A percentile compares a stretch with the other conserved stretches of the same genome.
Evolutionary conservation across 2,329 filamentous ascomycete species (phyloP).

Genomic region (Trichophyton benhamiae): DNA sequence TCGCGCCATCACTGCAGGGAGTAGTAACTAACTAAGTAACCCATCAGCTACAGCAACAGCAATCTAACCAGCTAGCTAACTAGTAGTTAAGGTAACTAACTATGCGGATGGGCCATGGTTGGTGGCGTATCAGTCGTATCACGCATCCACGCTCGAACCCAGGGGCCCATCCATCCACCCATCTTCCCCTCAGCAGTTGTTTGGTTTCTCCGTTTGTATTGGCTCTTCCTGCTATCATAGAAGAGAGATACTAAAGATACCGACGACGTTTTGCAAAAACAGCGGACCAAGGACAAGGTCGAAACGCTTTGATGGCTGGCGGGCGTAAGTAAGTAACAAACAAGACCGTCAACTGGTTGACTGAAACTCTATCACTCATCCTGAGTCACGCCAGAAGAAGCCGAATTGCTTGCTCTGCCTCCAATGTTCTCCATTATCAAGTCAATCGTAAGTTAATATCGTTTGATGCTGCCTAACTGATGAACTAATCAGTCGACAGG

Average conservation of each 20-base stretch:
- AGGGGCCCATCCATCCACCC: not conserved
- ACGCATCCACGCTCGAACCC: slow-evolving; percentile 2
- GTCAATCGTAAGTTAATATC: not conserved
- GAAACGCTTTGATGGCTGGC: not conserved
- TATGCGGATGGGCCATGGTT: not conserved
- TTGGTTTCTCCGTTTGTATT: not conserved
- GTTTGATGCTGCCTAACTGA: not conserved
- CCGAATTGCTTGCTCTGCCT: not conserved
- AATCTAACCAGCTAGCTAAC: not conserved
- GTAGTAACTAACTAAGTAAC: too few relatives aligned
- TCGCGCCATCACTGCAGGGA: not conserved
- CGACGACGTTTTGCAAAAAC: not conserved
- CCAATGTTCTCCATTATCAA: not conserved
- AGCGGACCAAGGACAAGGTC: not conserved
- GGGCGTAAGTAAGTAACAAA: not conserved
- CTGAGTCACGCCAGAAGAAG: not conserved
- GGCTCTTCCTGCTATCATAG: not conserved
- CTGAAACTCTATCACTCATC: slow-evolving; percentile 1
- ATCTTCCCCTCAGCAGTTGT: not conserved
- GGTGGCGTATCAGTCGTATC: not conserved
- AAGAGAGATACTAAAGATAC: too few relatives aligned
- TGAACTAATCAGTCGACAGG: not conserved
- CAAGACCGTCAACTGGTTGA: too few relatives aligned
- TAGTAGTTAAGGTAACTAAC: not conserved
- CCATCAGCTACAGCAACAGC: not conserved